Conservation (phyloP, 306 rosid genomes). For the Ochetophila trinervis region DNA sequence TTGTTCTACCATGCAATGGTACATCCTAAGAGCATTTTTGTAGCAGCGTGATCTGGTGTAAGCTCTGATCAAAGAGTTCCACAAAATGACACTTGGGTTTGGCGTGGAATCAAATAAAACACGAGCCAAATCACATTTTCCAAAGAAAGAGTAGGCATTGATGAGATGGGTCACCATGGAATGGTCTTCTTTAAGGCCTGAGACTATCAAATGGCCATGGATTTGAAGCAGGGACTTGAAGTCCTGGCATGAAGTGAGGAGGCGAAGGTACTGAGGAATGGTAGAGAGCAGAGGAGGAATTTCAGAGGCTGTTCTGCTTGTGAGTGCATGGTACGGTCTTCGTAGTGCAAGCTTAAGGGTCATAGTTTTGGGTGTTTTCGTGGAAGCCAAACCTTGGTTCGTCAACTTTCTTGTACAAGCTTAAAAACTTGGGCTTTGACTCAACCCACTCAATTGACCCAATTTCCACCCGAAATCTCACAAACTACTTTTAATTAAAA, state of each 20-base stretch:
- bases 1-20: slow-evolving; percentile 34
- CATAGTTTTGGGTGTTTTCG: not conserved
- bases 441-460: not conserved
- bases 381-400: not conserved
- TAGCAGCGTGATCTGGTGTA: slow-evolving; percentile 31
- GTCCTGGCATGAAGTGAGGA: slow-evolving; percentile 49
- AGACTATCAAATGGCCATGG: slow-evolving; percentile 46
- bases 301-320: slow-evolving; percentile 1
- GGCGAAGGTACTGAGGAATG: slow-evolving; percentile 28
- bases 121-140: slow-evolving; percentile 22
- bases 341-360: slow-evolving; percentile 17
- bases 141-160: slow-evolving; percentile 41
- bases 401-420: not conserved
- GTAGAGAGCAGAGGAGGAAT: slow-evolving; percentile 10
- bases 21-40: slow-evolving; percentile 40
- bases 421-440: not conserved
- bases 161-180: slow-evolving; percentile 36
- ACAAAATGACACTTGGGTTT: slow-evolving; percentile 46
- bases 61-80: slow-evolving; percentile 59
- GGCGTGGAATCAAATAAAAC: slow-evolving; percentile 28
- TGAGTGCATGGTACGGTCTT: slow-evolving; percentile 8
- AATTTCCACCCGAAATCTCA: not conserved
- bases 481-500: no score
- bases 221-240: slow-evolving; percentile 55
- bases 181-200: slow-evolving; percentile 39